Evolutionary conservation across 768 basidiomycete species (phyloP).

Genomic region (Exidia glandulosa): DNA sequence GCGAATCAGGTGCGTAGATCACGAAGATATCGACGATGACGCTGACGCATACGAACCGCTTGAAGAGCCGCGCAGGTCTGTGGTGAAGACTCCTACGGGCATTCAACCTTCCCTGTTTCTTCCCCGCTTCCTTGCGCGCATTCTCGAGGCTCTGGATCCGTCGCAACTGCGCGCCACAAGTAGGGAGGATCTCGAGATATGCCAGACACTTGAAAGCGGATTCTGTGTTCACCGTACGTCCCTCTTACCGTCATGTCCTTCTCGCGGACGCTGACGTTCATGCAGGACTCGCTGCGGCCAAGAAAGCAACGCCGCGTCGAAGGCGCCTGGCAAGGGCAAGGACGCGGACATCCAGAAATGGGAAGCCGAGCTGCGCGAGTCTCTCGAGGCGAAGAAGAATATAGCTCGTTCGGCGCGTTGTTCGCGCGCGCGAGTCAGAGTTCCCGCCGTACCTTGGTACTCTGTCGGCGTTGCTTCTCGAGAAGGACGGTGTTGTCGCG

Average conservation of each 20-base stretch:
- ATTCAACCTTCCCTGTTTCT: conserved; percentile 61
- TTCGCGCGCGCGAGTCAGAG: conserved; percentile 36
- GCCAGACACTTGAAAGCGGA: conserved; percentile 75
- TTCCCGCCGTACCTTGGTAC: conserved; percentile 46
- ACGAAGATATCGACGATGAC: too few relatives aligned
- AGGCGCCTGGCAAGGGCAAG: conserved; percentile 58
- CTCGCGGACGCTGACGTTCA: background rate
- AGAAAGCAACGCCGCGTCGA: conserved; percentile 32
- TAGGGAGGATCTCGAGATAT: conserved; percentile 68
- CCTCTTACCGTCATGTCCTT: background rate
- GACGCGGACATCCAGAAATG: conserved; percentile 84
- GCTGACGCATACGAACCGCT: conserved; percentile 2
- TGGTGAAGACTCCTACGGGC: conserved; percentile 68
- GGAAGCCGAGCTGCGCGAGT: conserved; percentile 85
- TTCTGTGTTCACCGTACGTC: conserved; percentile 65
- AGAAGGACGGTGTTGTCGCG: conserved; percentile 41
- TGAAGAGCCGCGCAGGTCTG: conserved; percentile 54
- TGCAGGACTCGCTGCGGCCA: conserved; percentile 53
- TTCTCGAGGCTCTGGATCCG: conserved; percentile 55
- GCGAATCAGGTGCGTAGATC: conserved; percentile 44
- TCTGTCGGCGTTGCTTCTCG: conserved; percentile 50
- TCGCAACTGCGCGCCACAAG: conserved; percentile 49
- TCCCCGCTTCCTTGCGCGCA: conserved; percentile 56
- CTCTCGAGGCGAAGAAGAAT: conserved; percentile 77
- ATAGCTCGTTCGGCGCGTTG: conserved; percentile 53